Conservation (phyloP, 2,329 filamentous ascomycete species). For the Diaporthe sp. region DNA sequence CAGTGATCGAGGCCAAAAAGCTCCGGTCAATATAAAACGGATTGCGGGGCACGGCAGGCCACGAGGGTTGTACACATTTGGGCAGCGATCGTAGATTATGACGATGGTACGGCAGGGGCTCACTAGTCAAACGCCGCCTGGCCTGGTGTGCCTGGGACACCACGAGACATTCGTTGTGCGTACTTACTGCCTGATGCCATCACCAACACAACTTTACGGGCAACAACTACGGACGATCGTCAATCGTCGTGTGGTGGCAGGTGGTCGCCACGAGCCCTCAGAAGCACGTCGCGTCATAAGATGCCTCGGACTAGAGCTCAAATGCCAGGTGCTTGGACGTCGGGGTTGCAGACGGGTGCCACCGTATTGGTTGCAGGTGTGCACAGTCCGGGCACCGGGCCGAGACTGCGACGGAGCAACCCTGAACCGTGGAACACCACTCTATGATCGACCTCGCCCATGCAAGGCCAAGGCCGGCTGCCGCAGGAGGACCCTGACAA, state of each 20-base stretch:
- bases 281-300: slow-evolving; percentile 23
- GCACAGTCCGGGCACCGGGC: slow-evolving; percentile 27
- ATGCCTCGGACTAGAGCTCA: slow-evolving; percentile 14
- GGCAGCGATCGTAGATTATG: slow-evolving; percentile 1
- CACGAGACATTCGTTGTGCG: not conserved
- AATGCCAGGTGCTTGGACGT: slow-evolving; percentile 13
- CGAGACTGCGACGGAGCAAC: slow-evolving; percentile 29
- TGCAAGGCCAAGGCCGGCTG: slow-evolving; percentile 17
- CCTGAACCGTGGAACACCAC: slow-evolving; percentile 28
- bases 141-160: not conserved
- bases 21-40: slow-evolving; percentile 29
- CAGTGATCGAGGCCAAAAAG: slow-evolving; percentile 17
- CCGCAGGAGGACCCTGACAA: slow-evolving; percentile 22
- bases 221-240: not conserved
- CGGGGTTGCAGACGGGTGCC: slow-evolving; percentile 14
- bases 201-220: slow-evolving; percentile 1
- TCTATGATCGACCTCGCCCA: slow-evolving; percentile 10
- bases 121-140: not conserved
- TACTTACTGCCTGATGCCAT: slow-evolving; percentile 8
- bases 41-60: slow-evolving; percentile 20
- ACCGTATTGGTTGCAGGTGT: slow-evolving; percentile 24
- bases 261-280: not conserved
- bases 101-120: slow-evolving; percentile 5
- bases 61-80: slow-evolving; percentile 29
- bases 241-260: slow-evolving; percentile 1